Evolutionary conservation across 2,329 filamentous ascomycete genomes (phyloP), one percentile per base, ranked within the genome.

Genomic region (Colletotrichum paranaense): DNA sequence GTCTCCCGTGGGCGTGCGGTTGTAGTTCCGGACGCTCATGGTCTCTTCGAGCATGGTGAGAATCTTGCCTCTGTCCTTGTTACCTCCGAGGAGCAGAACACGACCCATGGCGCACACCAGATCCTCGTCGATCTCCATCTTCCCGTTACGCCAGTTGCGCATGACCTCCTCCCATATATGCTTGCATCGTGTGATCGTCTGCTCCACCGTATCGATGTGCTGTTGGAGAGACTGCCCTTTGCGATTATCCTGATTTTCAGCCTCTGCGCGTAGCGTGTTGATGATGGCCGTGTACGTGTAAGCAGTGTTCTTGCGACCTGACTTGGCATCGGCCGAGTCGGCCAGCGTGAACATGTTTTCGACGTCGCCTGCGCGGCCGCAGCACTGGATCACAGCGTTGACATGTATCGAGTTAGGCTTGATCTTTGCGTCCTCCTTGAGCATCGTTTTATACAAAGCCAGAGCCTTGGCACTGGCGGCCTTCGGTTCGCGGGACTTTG

Each of bases 331-430:
- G 70, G 96, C 88, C 38, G 92, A 91, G n/a, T 90, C 88, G 56
- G 92, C 90, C 75, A 98, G 88, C 67, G 89, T 88, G 87, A 97
- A 97, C 76, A 98, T 84, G 19, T 92, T 90, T 76, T 98, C 95
- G 81, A 97, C 87, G 79, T 98, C 92, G 14, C 87, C 81, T 4
- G 93, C 92, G 70, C 90, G 88, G 60, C 92, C 89, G 80, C 95
- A 98, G 9, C 97, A 93, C 72, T 92, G 91, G 57, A 99, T 85
- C n/a, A 95, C 90, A 11, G 95, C 94, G 80, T 99, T 99, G 75
- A 94, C 91, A 79, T 98, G 97, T 69, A 94, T 93, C 46, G 92
- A 93, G 76, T 92, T 94, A 19, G 94, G 93, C 75, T 91, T 88
- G 63, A 97, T 86, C 8, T 87, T 86, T 1, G 89, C 91, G 8